Conservation (phyloP, 1,284 basidiomycete species). For the Rhizoctonia solani region DNA sequence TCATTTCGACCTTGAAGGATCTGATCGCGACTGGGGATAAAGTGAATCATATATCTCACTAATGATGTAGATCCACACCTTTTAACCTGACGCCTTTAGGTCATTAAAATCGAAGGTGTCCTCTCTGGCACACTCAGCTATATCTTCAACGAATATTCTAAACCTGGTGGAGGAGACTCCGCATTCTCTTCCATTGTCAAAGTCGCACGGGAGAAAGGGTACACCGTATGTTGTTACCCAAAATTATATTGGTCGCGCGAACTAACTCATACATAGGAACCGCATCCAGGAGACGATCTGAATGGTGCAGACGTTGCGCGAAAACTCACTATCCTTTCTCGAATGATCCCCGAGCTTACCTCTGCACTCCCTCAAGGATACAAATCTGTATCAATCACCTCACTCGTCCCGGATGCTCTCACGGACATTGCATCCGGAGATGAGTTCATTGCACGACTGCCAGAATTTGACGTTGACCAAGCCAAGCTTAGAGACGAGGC, state of each 20-base stretch:
- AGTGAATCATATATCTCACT: slow-evolving; percentile 48
- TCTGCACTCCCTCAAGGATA: slow-evolving; percentile 69
- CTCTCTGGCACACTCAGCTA: slow-evolving; percentile 97
- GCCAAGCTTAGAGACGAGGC: slow-evolving; percentile 78
- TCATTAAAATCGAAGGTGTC: slow-evolving; percentile 81
- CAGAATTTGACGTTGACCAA: slow-evolving; percentile 84
- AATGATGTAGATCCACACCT: not conserved
- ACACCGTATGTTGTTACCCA: slow-evolving; percentile 66
- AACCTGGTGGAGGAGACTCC: slow-evolving; percentile 59
- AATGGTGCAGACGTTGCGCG: slow-evolving; percentile 96
- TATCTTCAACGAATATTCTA: slow-evolving; percentile 98
- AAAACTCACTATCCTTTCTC: slow-evolving; percentile 93
- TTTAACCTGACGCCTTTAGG: slow-evolving; percentile 49
- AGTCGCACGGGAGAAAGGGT: slow-evolving; percentile 88
- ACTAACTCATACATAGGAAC: slow-evolving; percentile 64
- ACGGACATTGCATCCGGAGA: slow-evolving; percentile 66
- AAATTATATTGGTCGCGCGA: not conserved
- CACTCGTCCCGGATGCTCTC: slow-evolving; percentile 82
- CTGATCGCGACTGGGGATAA: slow-evolving; percentile 91
- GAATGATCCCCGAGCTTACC: slow-evolving; percentile 65
- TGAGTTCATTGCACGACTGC: slow-evolving; percentile 80
- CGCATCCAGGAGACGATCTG: slow-evolving; percentile 95
- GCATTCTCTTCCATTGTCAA: slow-evolving; percentile 89
- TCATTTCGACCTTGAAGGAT: slow-evolving; percentile 91
- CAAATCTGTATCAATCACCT: slow-evolving; percentile 78